Evolutionary conservation across 768 basidiomycete genomes (phyloP), one percentile per base, ranked within the genome.

Genomic region (Pseudohyphozyma bogoriensis): DNA sequence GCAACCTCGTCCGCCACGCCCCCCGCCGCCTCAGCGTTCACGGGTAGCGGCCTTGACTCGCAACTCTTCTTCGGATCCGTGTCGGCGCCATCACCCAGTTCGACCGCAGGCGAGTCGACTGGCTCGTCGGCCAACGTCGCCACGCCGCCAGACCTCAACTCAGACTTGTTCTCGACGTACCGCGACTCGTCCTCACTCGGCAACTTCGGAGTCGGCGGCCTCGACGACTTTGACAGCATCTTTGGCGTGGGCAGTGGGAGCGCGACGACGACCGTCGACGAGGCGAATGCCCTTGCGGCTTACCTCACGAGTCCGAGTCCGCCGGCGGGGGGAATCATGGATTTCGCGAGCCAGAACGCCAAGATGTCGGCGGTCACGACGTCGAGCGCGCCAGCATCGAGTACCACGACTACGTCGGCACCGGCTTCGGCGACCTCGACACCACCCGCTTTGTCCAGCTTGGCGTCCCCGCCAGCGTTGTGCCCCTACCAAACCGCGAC

Each of bases 161-260:
- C 29, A 36, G 52, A 51, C 40, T 40, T 51, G 8, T 66, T 60
- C 42, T 44, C 51, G 18, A 39, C 58, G 15, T 66, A 62, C 61
- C 58, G 65, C 51, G 65, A 66, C 28, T 52, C 64, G 44, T 56
- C 64, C 31, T 18, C 40, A 13, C 44, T 65, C 11, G 51, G 52
- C 3, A 11, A 6, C 6, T 11, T 36, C 6, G 51, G 47, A 8
- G 50, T 31, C 7, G 10, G 18, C 28, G 33, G 55, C 0, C 42
- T 62, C 31, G 24, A 22, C n/a, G 65, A 66, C 44, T 45, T 66
- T 22, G 65, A 66, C 47, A 39, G n/a, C 24, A 47, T 66, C 24
- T 59, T 66, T 33, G 54, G 36, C 29, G 10, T 32, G 31, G 15
- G 13, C 3, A 33, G 44, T 28, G n/a, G n/a, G n/a, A n/a, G n/a